A percentile compares a stretch with the other conserved stretches of the same genome.
phyloP scores from a whole-genome alignment of 306 rosid species.

The Gillenia trifoliata region DNA sequence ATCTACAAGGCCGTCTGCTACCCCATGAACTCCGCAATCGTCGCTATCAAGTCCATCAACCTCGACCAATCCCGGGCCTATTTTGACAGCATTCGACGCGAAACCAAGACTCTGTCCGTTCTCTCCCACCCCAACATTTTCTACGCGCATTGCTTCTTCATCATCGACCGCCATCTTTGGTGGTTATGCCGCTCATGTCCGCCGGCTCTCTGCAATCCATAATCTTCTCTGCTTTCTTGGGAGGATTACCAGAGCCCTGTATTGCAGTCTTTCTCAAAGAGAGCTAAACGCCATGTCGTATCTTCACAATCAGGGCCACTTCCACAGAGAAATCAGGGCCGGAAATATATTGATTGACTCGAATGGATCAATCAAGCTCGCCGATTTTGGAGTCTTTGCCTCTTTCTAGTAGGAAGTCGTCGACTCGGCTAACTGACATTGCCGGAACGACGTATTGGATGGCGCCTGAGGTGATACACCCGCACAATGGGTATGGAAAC shows the following conservation, averaged over 20 bases:
- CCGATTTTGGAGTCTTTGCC: slow-evolving; percentile 51
- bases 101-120: slow-evolving; percentile 41
- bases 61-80: slow-evolving; percentile 44
- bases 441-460: slow-evolving; percentile 64
- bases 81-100: slow-evolving; percentile 43
- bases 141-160: slow-evolving; percentile 59
- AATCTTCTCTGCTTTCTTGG: slow-evolving; percentile 40
- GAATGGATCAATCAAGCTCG: slow-evolving; percentile 41
- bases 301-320: slow-evolving; percentile 65
- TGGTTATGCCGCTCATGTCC: slow-evolving; percentile 71
- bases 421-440: slow-evolving; percentile 37
- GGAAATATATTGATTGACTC: slow-evolving; percentile 57
- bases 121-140: slow-evolving; percentile 64
- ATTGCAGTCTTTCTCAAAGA: slow-evolving; percentile 50
- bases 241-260: slow-evolving; percentile 44
- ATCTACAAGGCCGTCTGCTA: slow-evolving; percentile 59
- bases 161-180: slow-evolving; percentile 45
- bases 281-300: slow-evolving; percentile 44
- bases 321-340: slow-evolving; percentile 64
- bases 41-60: slow-evolving; percentile 64
- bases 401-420: slow-evolving; percentile 44
- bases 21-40: slow-evolving; percentile 35
- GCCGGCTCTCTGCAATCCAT: slow-evolving; percentile 59
- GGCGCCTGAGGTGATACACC: slow-evolving; percentile 70
- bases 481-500: slow-evolving; percentile 46